These are phyloP conservation scores for Nidula niveotomentosa DNA, from an alignment of 1,284 basidiomycete species.

Conservation along the genomic window DNA sequence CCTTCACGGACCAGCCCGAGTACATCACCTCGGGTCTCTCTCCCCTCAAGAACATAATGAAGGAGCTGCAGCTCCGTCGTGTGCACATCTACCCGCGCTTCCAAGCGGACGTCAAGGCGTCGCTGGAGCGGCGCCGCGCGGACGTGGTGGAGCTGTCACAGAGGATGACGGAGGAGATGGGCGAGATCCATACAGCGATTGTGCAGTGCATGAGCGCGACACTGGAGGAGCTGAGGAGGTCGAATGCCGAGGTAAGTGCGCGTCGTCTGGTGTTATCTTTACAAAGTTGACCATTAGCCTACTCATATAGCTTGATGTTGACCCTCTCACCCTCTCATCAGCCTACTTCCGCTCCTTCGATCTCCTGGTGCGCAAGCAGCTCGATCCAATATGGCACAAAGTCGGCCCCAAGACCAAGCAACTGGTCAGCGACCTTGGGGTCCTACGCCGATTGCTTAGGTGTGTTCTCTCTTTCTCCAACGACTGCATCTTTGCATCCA, in stretches of 20 bases:
- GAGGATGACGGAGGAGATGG: slow-evolving; percentile 84
- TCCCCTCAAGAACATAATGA: slow-evolving; percentile 90
- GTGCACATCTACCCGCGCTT: slow-evolving; percentile 93
- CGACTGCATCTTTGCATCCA: not conserved
- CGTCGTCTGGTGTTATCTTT: too few relatives aligned
- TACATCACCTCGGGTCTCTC: slow-evolving; percentile 91
- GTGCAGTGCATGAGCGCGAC: slow-evolving; percentile 95
- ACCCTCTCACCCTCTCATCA: slow-evolving; percentile 92
- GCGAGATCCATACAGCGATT: slow-evolving; percentile 89
- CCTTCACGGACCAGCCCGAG: slow-evolving; percentile 96
- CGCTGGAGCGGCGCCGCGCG: slow-evolving; percentile 79
- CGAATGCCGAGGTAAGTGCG: slow-evolving; percentile 72
- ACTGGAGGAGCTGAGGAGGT: slow-evolving; percentile 87
- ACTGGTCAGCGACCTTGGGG: slow-evolving; percentile 87
- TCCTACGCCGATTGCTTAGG: slow-evolving; percentile 83
- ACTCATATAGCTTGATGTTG: slow-evolving; percentile 78
- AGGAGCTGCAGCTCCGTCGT: slow-evolving; percentile 85
- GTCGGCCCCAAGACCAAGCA: slow-evolving; percentile 92
- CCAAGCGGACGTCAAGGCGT: slow-evolving; percentile 59
- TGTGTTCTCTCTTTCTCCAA: slow-evolving; percentile 36
- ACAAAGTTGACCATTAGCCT: not conserved
- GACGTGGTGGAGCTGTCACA: slow-evolving; percentile 95
- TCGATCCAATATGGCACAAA: slow-evolving; percentile 97
- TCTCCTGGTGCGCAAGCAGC: slow-evolving; percentile 82
- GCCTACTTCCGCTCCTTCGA: slow-evolving; percentile 97